Conservation (phyloP, 768 basidiomycete genomes). For the Exsudoporus frostii region DNA sequence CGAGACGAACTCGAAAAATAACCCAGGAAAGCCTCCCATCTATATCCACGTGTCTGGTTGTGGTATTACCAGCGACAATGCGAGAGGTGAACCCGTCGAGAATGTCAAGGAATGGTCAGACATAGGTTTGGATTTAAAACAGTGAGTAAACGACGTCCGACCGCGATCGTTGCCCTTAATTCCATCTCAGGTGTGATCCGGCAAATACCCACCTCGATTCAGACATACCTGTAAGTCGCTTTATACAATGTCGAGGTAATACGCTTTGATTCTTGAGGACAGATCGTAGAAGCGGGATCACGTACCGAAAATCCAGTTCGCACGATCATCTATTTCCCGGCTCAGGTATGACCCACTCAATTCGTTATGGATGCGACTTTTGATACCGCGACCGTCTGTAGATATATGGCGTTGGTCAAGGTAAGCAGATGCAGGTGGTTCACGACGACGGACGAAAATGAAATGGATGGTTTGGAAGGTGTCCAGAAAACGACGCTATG, state of each 20-base stretch:
- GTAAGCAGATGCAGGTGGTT: slow-evolving; percentile 12
- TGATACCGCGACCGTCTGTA: slow-evolving; percentile 11
- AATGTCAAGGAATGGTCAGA: slow-evolving; percentile 37
- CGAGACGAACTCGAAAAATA: slow-evolving; percentile 33
- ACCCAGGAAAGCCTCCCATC: slow-evolving; percentile 38
- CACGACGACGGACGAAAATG: background rate
- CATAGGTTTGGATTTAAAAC: slow-evolving; percentile 33
- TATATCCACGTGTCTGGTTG: slow-evolving; percentile 45
- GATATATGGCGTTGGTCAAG: slow-evolving; percentile 44
- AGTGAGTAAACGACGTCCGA: slow-evolving; percentile 15
- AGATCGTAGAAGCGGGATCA: slow-evolving; percentile 41
- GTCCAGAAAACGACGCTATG: slow-evolving; percentile 37
- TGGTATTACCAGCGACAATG: slow-evolving; percentile 40
- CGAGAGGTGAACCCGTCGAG: slow-evolving; percentile 36
- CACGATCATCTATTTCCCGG: slow-evolving; percentile 42
- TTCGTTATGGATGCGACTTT: background rate
- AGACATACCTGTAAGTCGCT: slow-evolving; percentile 27
- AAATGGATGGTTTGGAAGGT: slow-evolving; percentile 15
- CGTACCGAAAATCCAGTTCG: slow-evolving; percentile 40
- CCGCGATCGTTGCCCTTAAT: background rate
- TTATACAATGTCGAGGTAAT: background rate
- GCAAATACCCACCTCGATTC: slow-evolving; percentile 33
- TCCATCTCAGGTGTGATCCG: slow-evolving; percentile 22
- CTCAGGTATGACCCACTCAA: slow-evolving; percentile 19
- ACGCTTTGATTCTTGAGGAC: background rate